phyloP scores from a whole-genome alignment of 1,284 basidiomycete genomes.

The Marasmius oreades region DNA sequence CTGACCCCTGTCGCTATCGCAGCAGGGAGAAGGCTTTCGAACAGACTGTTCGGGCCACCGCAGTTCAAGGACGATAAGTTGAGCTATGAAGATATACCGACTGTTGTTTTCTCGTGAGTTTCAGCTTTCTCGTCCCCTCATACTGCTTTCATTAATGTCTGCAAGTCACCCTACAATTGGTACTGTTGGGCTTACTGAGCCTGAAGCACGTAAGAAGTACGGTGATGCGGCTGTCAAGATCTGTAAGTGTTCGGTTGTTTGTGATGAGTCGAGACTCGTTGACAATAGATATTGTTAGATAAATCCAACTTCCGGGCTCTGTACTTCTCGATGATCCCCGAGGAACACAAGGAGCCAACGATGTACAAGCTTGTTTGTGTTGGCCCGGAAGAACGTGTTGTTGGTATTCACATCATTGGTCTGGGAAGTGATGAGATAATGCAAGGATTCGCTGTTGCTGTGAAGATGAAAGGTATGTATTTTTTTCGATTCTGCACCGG shows the following conservation, averaged over 20 bases:
- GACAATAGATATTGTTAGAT: slow-evolving; percentile 35
- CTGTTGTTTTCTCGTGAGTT: slow-evolving; percentile 90
- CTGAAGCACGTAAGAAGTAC: slow-evolving; percentile 83
- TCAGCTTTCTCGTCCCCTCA: not conserved
- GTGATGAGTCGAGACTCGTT: not conserved
- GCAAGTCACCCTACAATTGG: slow-evolving; percentile 87
- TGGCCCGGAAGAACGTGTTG: slow-evolving; percentile 89
- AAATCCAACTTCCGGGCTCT: slow-evolving; percentile 80
- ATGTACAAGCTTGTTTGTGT: slow-evolving; percentile 89
- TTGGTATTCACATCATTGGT: slow-evolving; percentile 93
- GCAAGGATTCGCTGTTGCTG: slow-evolving; percentile 92
- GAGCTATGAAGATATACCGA: slow-evolving; percentile 88
- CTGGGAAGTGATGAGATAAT: slow-evolving; percentile 87
- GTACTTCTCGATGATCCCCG: slow-evolving; percentile 85
- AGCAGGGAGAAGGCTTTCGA: slow-evolving; percentile 85
- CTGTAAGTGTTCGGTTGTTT: slow-evolving; percentile 55
- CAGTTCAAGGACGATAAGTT: slow-evolving; percentile 88
- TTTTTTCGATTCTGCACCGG: not conserved
- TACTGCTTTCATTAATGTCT: slow-evolving; percentile 6
- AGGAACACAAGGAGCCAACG: slow-evolving; percentile 89
- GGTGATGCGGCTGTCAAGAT: slow-evolving; percentile 86
- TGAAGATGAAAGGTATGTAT: slow-evolving; percentile 88
- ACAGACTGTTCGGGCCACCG: slow-evolving; percentile 86
- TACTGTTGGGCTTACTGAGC: slow-evolving; percentile 89
- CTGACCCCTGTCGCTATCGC: slow-evolving; percentile 99